Evolutionary conservation across 176 grass and related monocot species (phyloP), one percentile per base, ranked within the genome.

Genomic region (Carex parvula): DNA sequence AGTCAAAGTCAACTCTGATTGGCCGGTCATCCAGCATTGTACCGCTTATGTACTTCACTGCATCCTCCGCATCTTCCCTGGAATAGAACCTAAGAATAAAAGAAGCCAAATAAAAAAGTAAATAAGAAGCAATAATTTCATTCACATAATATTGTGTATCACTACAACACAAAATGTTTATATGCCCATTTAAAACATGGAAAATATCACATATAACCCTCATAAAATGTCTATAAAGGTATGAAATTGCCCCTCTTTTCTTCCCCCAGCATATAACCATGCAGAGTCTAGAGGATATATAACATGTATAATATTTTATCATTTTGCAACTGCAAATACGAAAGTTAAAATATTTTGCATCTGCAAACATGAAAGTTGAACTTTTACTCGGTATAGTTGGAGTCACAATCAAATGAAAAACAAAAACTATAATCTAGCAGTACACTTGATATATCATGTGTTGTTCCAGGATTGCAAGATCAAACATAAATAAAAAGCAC

Each of bases 41-140:
- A 70, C 96, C 96, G 79, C 92, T 92, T 33, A 95, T 99, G 90
- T 95, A 99, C 89, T 99, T 99, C 53, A 95, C 91, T 73, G 96
- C 85, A 92, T 99, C 96, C 88, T 95, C 96, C 62, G 96, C 89
- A 87, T 99, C 96, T 71, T 99, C 96, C 64, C 96, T 90, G 12
- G 96, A 95, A 78, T 99, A 99, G 85, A 90, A 95, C 88, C 96
- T 99, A 44, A 41, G 11, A 84, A 22, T 54, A 65, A 39, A 79
- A 76, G 46, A 22, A 78, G 39, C 1, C 8, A 76, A 20, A 79
- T 32, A 86, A 50, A 0, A 52, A 79, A 52, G 1, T 52, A 46
- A 59, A 35, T 60, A 75, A 52, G 13, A 10, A 73, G 44, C 20
- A n/a, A 59, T 22, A 5, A 18, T 35, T 80, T 44, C 67, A 70